A percentile compares a stretch with the other conserved stretches of the same genome.
phyloP scores from a whole-genome alignment of 2,329 filamentous ascomycete species.

The Apiospora kogelbergensis region DNA sequence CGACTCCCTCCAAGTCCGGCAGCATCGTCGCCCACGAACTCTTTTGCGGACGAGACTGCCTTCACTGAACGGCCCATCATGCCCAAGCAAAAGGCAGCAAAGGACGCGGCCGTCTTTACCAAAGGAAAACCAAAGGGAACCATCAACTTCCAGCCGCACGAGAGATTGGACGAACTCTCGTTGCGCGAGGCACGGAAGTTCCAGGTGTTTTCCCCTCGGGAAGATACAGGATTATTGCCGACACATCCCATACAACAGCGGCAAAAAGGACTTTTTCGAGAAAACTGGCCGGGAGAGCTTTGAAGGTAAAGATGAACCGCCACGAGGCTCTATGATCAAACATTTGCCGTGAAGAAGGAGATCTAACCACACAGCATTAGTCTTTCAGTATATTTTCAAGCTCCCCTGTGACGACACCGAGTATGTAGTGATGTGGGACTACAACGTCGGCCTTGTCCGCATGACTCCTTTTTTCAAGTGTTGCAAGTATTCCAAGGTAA shows the following conservation, averaged over 20 bases:
- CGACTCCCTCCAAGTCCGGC: slow-evolving; percentile 43
- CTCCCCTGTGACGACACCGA: slow-evolving; percentile 64
- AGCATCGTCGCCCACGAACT: slow-evolving; percentile 35
- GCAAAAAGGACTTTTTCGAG: slow-evolving; percentile 84
- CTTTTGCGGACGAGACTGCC: slow-evolving; percentile 32
- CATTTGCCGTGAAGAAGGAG: background rate
- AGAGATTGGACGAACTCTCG: slow-evolving; percentile 60
- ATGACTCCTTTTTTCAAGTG: slow-evolving; percentile 96
- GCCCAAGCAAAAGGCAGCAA: slow-evolving; percentile 59
- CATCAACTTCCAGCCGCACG: slow-evolving; percentile 73
- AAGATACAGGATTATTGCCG: slow-evolving; percentile 61
- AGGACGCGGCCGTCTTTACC: slow-evolving; percentile 63
- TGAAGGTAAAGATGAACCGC: slow-evolving; percentile 71
- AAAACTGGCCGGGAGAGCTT: slow-evolving; percentile 88
- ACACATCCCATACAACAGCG: slow-evolving; percentile 92
- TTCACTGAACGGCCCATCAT: slow-evolving; percentile 29
- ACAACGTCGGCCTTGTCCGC: slow-evolving; percentile 88
- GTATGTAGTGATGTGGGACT: slow-evolving; percentile 93
- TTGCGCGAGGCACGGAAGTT: slow-evolving; percentile 61
- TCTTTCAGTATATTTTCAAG: slow-evolving; percentile 82
- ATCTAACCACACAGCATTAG: slow-evolving; percentile 40
- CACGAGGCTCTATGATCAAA: background rate
- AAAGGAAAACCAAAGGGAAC: slow-evolving; percentile 63
- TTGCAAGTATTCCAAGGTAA: slow-evolving; percentile 81
- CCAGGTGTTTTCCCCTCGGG: slow-evolving; percentile 64